Percentiles rank a stretch among this genome's conserved stretches.
These are phyloP conservation scores for Schoenoplectus tabernaemontani DNA, from an alignment of 202 grass and related monocot genomes.

Conservation along the genomic window DNA sequence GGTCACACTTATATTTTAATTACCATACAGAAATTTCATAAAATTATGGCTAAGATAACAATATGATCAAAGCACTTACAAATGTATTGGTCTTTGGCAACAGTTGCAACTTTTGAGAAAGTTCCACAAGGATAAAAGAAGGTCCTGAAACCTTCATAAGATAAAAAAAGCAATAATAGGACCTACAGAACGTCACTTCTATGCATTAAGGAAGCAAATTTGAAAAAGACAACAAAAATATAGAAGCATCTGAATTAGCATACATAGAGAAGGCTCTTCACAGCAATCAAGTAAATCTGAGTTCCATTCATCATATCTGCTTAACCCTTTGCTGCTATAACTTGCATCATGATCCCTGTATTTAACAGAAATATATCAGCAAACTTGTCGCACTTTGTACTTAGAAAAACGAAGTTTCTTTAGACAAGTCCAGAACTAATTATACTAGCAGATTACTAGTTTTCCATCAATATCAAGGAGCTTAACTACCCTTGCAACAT, in stretches of 20 bases:
- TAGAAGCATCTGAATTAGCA: constrained; percentile 13
- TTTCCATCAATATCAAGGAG: background rate
- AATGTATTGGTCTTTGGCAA: constrained; percentile 62
- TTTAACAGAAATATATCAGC: background rate
- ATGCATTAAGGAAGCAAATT: too few species aligned
- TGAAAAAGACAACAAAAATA: constrained; percentile 1
- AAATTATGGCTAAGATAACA: background rate
- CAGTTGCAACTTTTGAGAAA: constrained; percentile 66
- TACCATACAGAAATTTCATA: too few species aligned
- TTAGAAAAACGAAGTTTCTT: background rate
- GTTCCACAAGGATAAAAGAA: constrained; percentile 93
- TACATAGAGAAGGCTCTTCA: constrained; percentile 94
- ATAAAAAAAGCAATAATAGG: constrained; percentile 4
- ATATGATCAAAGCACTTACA: constrained; percentile 44
- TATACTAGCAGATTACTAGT: background rate
- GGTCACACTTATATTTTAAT: background rate
- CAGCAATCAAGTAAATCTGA: constrained; percentile 91
- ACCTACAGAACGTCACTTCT: constrained; percentile 23
- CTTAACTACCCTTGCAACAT: background rate
- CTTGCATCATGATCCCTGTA: constrained; percentile 30
- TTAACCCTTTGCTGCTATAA: constrained; percentile 35
- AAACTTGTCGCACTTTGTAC: background rate
- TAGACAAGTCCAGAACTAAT: background rate
- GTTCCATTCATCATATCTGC: constrained; percentile 59
- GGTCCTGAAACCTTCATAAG: constrained; percentile 58